Evolutionary conservation across 2,329 filamentous ascomycete species (phyloP).

Genomic region (Coniochaeta prunicola): DNA sequence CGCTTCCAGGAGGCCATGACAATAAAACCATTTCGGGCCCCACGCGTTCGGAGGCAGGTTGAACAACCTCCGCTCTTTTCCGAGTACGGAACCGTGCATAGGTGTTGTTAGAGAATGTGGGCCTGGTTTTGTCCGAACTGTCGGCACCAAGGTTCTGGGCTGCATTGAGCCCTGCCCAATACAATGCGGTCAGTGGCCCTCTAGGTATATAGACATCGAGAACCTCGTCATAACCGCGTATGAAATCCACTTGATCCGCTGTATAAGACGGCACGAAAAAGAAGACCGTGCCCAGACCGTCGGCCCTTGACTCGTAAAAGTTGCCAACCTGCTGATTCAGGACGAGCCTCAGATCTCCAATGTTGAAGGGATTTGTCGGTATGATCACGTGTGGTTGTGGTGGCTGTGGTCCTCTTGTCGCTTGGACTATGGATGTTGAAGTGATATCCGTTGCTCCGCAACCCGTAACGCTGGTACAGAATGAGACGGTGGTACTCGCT

Average conservation of each 20-base stretch:
- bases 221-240: background rate
- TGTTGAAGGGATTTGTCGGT: background rate
- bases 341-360: no score
- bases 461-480: conserved; percentile 3
- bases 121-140: no score
- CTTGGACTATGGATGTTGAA: background rate
- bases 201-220: background rate
- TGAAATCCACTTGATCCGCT: background rate
- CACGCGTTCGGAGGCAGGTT: background rate
- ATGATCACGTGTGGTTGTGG: background rate
- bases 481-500: conserved; percentile 2
- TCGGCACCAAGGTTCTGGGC: background rate
- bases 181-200: background rate
- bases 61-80: background rate
- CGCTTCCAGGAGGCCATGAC: background rate
- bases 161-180: background rate
- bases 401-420: background rate
- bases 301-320: conserved; percentile 1
- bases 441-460: conserved; percentile 3
- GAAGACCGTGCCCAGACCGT: background rate
- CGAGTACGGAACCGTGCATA: background rate
- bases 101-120: no score
- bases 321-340: no score
- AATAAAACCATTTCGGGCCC: background rate
- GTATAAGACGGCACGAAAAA: conserved; percentile 1